These are phyloP conservation scores for Suhomyces bribrorum DNA, from an alignment of 1,139 yeast species.

Conservation along the genomic window DNA sequence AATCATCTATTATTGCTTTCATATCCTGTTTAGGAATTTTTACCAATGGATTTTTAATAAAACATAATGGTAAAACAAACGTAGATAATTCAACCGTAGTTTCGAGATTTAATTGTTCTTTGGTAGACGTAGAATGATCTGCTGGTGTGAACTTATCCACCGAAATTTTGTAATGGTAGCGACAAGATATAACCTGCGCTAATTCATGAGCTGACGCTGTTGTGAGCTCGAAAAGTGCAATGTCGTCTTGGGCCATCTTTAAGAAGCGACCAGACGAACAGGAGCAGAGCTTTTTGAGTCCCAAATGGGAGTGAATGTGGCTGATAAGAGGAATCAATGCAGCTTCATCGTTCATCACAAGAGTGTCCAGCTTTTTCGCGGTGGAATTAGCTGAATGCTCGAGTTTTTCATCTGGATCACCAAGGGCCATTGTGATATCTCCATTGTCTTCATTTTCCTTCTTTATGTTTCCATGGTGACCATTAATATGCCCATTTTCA, in stretches of 20 bases:
- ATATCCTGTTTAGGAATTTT: slow-evolving; percentile 64
- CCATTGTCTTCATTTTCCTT: background rate
- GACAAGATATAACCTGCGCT: slow-evolving; percentile 74
- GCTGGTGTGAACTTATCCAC: slow-evolving; percentile 61
- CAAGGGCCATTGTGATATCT: background rate
- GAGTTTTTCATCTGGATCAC: background rate
- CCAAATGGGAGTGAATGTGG: slow-evolving; percentile 69
- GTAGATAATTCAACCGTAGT: slow-evolving; percentile 61
- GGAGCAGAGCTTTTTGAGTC: slow-evolving; percentile 69
- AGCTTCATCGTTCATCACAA: background rate
- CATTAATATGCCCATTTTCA: background rate
- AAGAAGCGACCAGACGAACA: slow-evolving; percentile 64
- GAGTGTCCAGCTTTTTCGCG: background rate
- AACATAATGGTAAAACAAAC: slow-evolving; percentile 64
- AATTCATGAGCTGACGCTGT: slow-evolving; percentile 54
- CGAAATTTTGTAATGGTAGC: slow-evolving; percentile 67
- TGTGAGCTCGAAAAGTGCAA: slow-evolving; percentile 40
- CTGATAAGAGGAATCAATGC: slow-evolving; percentile 2
- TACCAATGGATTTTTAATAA: slow-evolving; percentile 60
- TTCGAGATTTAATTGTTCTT: slow-evolving; percentile 30
- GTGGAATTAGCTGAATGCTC: too few relatives aligned
- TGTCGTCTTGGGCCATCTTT: slow-evolving; percentile 54
- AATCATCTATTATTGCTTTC: slow-evolving; percentile 68
- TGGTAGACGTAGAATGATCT: slow-evolving; percentile 63
- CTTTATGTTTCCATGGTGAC: background rate